A percentile compares a stretch with the other conserved stretches of the same genome.
These are phyloP conservation scores for Kokia cookei DNA, from an alignment of 441 rosid species.

Conservation along the genomic window DNA sequence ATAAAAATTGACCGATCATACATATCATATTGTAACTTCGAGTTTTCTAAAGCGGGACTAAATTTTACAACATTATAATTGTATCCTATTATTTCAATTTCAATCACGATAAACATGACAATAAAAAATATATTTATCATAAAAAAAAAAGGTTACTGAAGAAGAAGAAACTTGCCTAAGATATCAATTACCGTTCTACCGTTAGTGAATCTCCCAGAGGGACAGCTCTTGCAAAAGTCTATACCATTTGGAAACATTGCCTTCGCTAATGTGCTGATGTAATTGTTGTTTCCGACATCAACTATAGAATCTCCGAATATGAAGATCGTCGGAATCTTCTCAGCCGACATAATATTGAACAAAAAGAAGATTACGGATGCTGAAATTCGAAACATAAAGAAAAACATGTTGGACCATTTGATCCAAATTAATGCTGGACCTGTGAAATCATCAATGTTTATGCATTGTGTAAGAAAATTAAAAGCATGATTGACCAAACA, in stretches of 20 bases:
- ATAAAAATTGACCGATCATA: too few species aligned
- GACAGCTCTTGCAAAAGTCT: neutral
- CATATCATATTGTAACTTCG: too few species aligned
- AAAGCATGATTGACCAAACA: neutral
- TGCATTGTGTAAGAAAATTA: neutral
- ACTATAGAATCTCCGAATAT: conserved; percentile 54
- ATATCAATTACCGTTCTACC: conserved; percentile 3
- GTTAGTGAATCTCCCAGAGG: neutral
- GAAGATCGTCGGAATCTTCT: conserved; percentile 19
- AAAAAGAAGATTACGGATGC: neutral
- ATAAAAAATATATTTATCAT: neutral
- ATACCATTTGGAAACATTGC: neutral
- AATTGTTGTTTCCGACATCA: conserved; percentile 49
- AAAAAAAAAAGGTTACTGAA: neutral
- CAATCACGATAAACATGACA: neutral
- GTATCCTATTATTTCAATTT: neutral
- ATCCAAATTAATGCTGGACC: neutral
- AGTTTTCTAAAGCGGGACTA: too few species aligned
- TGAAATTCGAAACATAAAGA: neutral
- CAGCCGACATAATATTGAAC: neutral
- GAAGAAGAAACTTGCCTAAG: neutral
- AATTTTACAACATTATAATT: too few species aligned
- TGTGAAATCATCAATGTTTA: neutral
- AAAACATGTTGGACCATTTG: neutral
- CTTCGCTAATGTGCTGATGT: conserved; percentile 27